A percentile compares a stretch with the other conserved stretches of the same genome.
These are phyloP conservation scores for Mycena polygramma DNA, from an alignment of 768 basidiomycete genomes.

Conservation along the genomic window DNA sequence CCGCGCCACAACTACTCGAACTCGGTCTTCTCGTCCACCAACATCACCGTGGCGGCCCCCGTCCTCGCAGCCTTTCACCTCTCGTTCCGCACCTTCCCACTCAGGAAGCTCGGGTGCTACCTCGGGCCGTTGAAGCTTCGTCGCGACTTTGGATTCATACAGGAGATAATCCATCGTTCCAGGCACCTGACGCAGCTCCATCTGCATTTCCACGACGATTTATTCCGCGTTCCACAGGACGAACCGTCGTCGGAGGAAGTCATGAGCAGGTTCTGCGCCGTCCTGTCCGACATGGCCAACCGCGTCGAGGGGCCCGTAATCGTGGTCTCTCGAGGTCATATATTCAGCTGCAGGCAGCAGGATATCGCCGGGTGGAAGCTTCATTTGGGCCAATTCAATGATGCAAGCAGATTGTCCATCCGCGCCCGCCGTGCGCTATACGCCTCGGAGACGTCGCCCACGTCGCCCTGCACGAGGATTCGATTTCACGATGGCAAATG, in stretches of 20 bases:
- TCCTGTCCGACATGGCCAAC: neutral
- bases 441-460: too few species aligned
- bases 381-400: neutral
- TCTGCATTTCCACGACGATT: neutral
- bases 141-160: neutral
- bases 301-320: neutral
- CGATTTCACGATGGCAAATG: too few species aligned
- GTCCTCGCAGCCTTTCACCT: neutral
- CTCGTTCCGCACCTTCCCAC: neutral
- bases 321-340: neutral
- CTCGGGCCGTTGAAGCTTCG: neutral
- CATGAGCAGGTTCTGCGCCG: neutral
- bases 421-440: too few species aligned
- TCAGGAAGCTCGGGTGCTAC: neutral
- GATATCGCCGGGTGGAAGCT: conserved; percentile 2
- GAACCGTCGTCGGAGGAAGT: neutral
- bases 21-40: too few species aligned
- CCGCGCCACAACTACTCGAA: neutral
- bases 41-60: neutral
- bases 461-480: too few species aligned
- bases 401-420: too few species aligned
- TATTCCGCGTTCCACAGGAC: too few species aligned
- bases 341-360: neutral
- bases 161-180: neutral
- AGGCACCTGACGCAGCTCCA: neutral